These are phyloP conservation scores for Solanum lycopersicoides DNA, from an alignment of 257 asterid genomes.

Conservation along the genomic window DNA sequence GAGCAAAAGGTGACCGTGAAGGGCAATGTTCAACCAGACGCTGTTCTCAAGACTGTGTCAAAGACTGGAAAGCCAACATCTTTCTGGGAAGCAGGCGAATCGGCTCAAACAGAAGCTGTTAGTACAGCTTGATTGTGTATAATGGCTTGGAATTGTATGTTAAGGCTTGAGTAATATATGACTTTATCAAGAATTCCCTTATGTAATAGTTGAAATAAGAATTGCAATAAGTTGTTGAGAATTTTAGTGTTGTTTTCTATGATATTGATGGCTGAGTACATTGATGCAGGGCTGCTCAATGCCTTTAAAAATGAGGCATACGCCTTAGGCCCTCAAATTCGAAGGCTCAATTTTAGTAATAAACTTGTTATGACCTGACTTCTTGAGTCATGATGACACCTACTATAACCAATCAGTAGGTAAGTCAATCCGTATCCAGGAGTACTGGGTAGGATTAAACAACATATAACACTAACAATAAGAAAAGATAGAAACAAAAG, in stretches of 20 bases:
- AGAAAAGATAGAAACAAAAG: not conserved
- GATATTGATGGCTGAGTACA: not conserved
- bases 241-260: not conserved
- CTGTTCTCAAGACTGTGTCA: constrained; percentile 78
- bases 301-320: not conserved
- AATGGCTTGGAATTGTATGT: not conserved
- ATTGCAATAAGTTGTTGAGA: not conserved
- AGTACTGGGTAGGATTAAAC: not conserved
- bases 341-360: not conserved
- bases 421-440: not conserved
- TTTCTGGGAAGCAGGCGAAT: constrained; percentile 60
- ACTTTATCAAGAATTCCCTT: not conserved
- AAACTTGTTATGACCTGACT: accelerated
- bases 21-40: constrained; percentile 74
- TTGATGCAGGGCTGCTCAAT: not conserved
- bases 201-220: not conserved
- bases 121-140: not conserved
- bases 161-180: not conserved
- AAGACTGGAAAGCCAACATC: constrained; percentile 86
- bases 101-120: not conserved
- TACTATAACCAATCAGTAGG: not conserved
- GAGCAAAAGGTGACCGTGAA: constrained; percentile 84
- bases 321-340: not conserved
- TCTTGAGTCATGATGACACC: not conserved
- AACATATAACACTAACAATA: not conserved